Percentiles rank a stretch among this genome's conserved stretches.
Conservation (phyloP, 768 basidiomycete species). For the Chalciporus piperatus region DNA sequence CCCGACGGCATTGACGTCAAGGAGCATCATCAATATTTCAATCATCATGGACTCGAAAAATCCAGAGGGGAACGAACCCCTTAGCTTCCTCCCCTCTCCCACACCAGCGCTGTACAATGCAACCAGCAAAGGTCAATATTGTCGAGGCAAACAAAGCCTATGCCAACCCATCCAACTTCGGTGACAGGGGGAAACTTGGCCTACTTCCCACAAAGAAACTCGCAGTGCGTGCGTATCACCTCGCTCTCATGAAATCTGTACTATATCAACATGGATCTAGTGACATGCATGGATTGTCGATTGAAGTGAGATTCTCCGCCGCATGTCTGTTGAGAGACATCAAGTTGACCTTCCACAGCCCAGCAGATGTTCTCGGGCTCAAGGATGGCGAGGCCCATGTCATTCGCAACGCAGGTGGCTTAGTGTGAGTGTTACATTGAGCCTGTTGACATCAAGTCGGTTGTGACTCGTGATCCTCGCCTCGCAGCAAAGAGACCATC, state of each 20-base stretch:
- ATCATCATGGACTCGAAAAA: too few species aligned
- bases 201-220: slow-evolving; percentile 43
- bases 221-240: slow-evolving; percentile 32
- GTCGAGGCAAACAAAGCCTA: slow-evolving; percentile 43
- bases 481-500: slow-evolving; percentile 55
- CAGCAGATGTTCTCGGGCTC: slow-evolving; percentile 56
- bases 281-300: slow-evolving; percentile 76
- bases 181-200: slow-evolving; percentile 36
- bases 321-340: not conserved
- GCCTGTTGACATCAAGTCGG: not conserved
- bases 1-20: too few species aligned
- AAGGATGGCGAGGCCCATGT: slow-evolving; percentile 69
- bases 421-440: slow-evolving; percentile 42
- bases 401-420: slow-evolving; percentile 72
- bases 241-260: not conserved
- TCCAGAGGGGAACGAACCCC: not conserved
- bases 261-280: slow-evolving; percentile 23
- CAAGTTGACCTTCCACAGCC: slow-evolving; percentile 34
- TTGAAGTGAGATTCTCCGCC: slow-evolving; percentile 46
- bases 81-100: not conserved
- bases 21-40: too few species aligned
- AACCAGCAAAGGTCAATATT: slow-evolving; percentile 31
- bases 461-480: not conserved
- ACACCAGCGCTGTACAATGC: not conserved
- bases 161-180: slow-evolving; percentile 38